Evolutionary conservation across 495 filamentous ascomycete genomes (phyloP), one percentile per base, ranked within the genome.

Genomic region (Trichoderma erinaceum): DNA sequence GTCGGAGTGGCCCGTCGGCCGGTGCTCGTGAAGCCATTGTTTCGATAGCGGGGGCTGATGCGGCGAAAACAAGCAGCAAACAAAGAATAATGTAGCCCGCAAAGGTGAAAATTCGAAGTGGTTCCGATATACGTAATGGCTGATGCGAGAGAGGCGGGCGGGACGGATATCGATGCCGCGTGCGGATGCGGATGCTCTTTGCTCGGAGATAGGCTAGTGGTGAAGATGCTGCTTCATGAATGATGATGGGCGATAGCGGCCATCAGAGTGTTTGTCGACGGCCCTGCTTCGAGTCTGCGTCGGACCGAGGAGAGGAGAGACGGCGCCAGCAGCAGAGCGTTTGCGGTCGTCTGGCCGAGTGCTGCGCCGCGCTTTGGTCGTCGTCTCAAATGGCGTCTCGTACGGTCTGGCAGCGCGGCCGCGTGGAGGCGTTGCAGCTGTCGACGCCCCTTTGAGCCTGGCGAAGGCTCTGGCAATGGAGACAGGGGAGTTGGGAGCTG

Each of bases 21-120:
- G 75, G 66, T 67, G 71, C 73, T 68, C 77, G 75, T 65, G 79
- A 78, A 41, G 83, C 81, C 83, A 86, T 86, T 35, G 68, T 76
- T 65, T 8, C n/a, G 2, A 32, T 10, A 4, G 35, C 16, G 5
- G 27, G 29, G 23, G 32, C 16, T 64, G 27, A 35, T 10, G 23
- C 61, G 29, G 6, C 6, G 16, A 10, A 12, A 58, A 58, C n/a
- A 58, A 58, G 21, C n/a, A 12, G 4, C n/a, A 12, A 58, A 25
- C n/a, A 38, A n/a, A 35, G 29, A 38, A 12, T 4, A 25, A 27
- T 27, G 11, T n/a, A 48, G n/a, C n/a, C 50, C 23, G 50, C n/a
- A 16, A 58, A 21, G 50, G 4, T 21, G 50, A 21, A 21, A 25
- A 58, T 0, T 25, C 21, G n/a, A 12, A n/a, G 44, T 48, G 44